Percentiles rank a stretch among this genome's conserved stretches.
These are phyloP conservation scores for Pythium brachiatum DNA, from an alignment of 352 stramenopile genomes.

Conservation along the genomic window DNA sequence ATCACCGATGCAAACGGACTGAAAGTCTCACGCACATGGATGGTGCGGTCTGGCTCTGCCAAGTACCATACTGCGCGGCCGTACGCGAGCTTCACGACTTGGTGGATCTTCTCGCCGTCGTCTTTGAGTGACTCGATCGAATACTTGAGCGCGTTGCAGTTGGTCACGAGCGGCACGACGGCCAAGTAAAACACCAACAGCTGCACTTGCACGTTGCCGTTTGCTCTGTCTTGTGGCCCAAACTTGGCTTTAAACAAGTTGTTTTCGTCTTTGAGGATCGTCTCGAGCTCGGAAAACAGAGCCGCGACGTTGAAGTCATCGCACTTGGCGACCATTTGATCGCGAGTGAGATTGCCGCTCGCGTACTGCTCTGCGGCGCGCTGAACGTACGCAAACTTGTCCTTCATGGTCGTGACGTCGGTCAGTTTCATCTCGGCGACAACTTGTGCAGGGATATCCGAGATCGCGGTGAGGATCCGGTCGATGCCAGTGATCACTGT, in stretches of 20 bases:
- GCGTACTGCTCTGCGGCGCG: constrained; percentile 33
- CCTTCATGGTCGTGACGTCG: constrained; percentile 41
- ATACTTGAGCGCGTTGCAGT: constrained; percentile 54
- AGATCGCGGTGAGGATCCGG: constrained; percentile 34
- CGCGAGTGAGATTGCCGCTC: constrained; percentile 29
- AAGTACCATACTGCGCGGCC: constrained; percentile 33
- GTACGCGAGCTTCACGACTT: constrained; percentile 24
- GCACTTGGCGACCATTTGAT: constrained; percentile 47
- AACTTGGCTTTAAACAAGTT: constrained; percentile 35
- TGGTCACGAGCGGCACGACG: constrained; percentile 39
- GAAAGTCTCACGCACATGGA: constrained; percentile 36
- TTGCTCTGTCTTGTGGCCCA: constrained; percentile 23
- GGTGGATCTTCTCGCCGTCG: constrained; percentile 31
- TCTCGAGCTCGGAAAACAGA: constrained; percentile 46
- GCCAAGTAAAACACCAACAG: constrained; percentile 48
- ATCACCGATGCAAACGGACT: constrained; percentile 33
- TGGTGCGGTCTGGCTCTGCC: constrained; percentile 24
- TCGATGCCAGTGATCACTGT: constrained; percentile 37
- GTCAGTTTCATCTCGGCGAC: constrained; percentile 51
- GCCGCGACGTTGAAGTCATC: constrained; percentile 42
- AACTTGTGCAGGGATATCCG: constrained; percentile 36
- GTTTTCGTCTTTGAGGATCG: constrained; percentile 40
- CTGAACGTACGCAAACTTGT: constrained; percentile 42
- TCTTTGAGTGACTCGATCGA: constrained; percentile 35
- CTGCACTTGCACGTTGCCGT: constrained; percentile 31